Evolutionary conservation across 1,284 basidiomycete species (phyloP).

Genomic region (Microbotryomycetes sp.): DNA sequence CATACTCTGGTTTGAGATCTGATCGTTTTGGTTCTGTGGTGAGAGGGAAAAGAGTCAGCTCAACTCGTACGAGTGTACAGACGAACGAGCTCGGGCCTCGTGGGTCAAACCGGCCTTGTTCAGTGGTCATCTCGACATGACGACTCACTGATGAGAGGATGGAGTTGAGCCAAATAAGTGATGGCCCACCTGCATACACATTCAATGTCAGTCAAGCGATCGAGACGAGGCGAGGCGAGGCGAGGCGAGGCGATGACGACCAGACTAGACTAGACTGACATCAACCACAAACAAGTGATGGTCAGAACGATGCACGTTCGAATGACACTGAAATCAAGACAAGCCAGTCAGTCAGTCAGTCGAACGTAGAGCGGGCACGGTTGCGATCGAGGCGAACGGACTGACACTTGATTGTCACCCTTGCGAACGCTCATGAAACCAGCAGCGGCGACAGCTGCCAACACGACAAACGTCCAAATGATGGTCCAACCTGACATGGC

Average conservation of each 20-base stretch:
- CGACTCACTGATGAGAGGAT: conserved; percentile 76
- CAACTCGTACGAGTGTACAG: not conserved
- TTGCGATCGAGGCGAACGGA: conserved; percentile 29
- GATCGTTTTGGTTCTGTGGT: conserved; percentile 20
- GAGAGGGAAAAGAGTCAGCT: not conserved
- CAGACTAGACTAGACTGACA: conserved; percentile 49
- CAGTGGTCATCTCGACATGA: no score
- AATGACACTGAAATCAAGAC: conserved; percentile 55
- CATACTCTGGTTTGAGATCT: conserved; percentile 2
- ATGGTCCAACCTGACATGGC: conserved; percentile 39
- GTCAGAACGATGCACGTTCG: conserved; percentile 70
- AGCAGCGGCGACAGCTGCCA: conserved; percentile 55
- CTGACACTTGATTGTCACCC: conserved; percentile 80
- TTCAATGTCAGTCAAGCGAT: not conserved
- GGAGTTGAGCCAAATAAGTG: conserved; percentile 82
- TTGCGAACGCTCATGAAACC: conserved; percentile 69
- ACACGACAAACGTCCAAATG: conserved; percentile 38
- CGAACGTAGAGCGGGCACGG: conserved; percentile 8
- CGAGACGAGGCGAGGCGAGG: not conserved
- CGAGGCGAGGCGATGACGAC: not conserved
- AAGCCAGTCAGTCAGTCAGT: not conserved
- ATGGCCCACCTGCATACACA: conserved; percentile 65
- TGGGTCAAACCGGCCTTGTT: not conserved
- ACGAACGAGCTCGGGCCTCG: not conserved
- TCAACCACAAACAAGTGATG: conserved; percentile 73